These are phyloP conservation scores for Digitaria exilis DNA, from an alignment of 202 grass and related monocot genomes.

Conservation along the genomic window DNA sequence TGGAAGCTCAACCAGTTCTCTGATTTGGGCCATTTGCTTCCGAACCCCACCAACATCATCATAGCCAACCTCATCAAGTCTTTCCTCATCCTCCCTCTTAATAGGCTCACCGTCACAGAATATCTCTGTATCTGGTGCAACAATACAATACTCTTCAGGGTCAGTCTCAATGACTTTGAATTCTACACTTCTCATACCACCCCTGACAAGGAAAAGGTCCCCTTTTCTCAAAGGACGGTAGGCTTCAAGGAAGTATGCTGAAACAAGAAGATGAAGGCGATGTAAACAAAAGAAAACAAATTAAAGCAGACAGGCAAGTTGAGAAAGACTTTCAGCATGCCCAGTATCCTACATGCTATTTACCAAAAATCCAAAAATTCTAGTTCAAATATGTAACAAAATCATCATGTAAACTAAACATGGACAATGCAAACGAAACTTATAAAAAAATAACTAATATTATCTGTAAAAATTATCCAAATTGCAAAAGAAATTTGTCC, in stretches of 20 bases:
- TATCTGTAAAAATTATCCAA: not conserved
- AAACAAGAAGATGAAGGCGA: not conserved
- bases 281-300: slow-evolving; percentile 8
- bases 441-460: not conserved
- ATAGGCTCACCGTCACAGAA: slow-evolving; percentile 51
- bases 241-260: slow-evolving; percentile 65
- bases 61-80: slow-evolving; percentile 43
- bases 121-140: slow-evolving; percentile 39
- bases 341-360: not conserved
- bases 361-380: not conserved
- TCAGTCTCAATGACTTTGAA: slow-evolving; percentile 49
- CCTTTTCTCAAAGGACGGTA: slow-evolving; percentile 53
- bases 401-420: not conserved
- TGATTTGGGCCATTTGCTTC: slow-evolving; percentile 50
- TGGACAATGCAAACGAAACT: not conserved
- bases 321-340: not conserved
- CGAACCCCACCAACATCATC: slow-evolving; percentile 51
- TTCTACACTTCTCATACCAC: slow-evolving; percentile 54
- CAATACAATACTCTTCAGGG: slow-evolving; percentile 45
- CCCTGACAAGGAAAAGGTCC: slow-evolving; percentile 54
- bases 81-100: slow-evolving; percentile 54
- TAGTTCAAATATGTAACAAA: not conserved
- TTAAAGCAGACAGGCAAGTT: not conserved
- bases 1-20: slow-evolving; percentile 52
- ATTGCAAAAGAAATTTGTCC: not conserved